A percentile compares a stretch with the other conserved stretches of the same genome.
These are phyloP conservation scores for Zychaea mexicana DNA, from an alignment of 371 early-diverging fungal species.

Conservation along the genomic window DNA sequence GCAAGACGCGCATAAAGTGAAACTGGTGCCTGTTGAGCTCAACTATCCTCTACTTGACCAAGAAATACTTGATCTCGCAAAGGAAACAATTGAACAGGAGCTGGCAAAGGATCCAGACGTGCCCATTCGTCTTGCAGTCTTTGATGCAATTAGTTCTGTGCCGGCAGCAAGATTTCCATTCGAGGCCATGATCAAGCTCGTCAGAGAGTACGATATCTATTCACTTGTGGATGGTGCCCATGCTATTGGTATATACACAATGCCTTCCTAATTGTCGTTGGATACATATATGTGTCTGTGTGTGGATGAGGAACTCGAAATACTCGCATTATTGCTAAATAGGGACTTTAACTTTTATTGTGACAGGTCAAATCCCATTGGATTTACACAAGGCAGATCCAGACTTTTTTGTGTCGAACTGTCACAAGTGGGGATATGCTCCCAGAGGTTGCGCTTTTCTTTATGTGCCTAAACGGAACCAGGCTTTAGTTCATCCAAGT, in stretches of 20 bases:
- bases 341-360: no score
- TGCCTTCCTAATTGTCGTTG: neutral
- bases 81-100: slow-evolving; percentile 20
- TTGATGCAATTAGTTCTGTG: slow-evolving; percentile 62
- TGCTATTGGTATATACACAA: slow-evolving; percentile 47
- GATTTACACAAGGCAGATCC: slow-evolving; percentile 53
- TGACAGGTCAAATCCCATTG: slow-evolving; percentile 65
- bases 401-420: slow-evolving; percentile 74
- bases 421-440: slow-evolving; percentile 79
- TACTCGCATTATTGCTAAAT: no score
- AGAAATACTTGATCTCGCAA: slow-evolving; percentile 28
- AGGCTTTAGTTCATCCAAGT: slow-evolving; percentile 52
- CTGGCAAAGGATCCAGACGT: slow-evolving; percentile 29
- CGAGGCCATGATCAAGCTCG: slow-evolving; percentile 49
- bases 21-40: slow-evolving; percentile 34
- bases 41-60: slow-evolving; percentile 36
- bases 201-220: slow-evolving; percentile 53
- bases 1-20: slow-evolving; percentile 30
- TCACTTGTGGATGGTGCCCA: slow-evolving; percentile 77
- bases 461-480: slow-evolving; percentile 56
- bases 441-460: slow-evolving; percentile 64
- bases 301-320: no score
- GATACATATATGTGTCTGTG: no score
- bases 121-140: slow-evolving; percentile 49
- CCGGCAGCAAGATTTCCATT: slow-evolving; percentile 63